These are phyloP conservation scores for Pestalotiopsis sp. DNA, from an alignment of 2,329 filamentous ascomycete genomes.

Conservation along the genomic window DNA sequence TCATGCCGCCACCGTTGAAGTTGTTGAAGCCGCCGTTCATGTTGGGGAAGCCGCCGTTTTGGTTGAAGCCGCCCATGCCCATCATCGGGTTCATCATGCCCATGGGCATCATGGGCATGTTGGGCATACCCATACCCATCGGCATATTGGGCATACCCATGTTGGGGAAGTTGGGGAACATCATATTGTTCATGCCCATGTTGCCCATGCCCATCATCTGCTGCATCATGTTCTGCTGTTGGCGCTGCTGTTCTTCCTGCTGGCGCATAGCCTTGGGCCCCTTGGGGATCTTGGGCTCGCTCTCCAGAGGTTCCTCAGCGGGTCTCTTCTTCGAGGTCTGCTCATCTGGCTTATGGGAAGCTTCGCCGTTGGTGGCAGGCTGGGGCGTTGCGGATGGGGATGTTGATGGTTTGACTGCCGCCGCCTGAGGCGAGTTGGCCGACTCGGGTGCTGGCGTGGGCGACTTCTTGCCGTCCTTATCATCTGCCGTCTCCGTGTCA, in stretches of 20 bases:
- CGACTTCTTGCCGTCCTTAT: conserved; percentile 30
- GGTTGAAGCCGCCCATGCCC: conserved; percentile 39
- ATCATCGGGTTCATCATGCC: conserved; percentile 45
- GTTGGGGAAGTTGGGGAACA: conserved; percentile 38
- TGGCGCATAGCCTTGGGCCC: conserved; percentile 68
- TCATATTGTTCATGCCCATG: conserved; percentile 27
- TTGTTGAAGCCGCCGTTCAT: conserved; percentile 26
- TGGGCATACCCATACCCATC: conserved; percentile 30
- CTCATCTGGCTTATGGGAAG: conserved; percentile 23
- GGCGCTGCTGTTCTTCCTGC: conserved; percentile 49
- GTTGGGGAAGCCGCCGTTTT: conserved; percentile 32
- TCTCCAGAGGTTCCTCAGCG: conserved; percentile 72
- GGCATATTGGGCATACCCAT: conserved; percentile 44
- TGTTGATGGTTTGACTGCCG: conserved; percentile 23
- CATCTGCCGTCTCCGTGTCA: conserved; percentile 29
- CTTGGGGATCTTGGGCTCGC: conserved; percentile 63
- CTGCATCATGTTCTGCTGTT: conserved; percentile 50
- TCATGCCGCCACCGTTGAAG: conserved; percentile 41
- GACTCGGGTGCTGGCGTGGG: conserved; percentile 32
- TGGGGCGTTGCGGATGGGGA: conserved; percentile 27
- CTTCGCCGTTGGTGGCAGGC: conserved; percentile 24
- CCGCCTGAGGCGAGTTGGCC: conserved; percentile 32
- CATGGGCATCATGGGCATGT: conserved; percentile 24
- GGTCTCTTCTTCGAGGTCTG: conserved; percentile 74
- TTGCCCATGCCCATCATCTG: conserved; percentile 25